Evolutionary conservation across 2,329 filamentous ascomycete species (phyloP).

Genomic region (Aspergillus novofumigatus): DNA sequence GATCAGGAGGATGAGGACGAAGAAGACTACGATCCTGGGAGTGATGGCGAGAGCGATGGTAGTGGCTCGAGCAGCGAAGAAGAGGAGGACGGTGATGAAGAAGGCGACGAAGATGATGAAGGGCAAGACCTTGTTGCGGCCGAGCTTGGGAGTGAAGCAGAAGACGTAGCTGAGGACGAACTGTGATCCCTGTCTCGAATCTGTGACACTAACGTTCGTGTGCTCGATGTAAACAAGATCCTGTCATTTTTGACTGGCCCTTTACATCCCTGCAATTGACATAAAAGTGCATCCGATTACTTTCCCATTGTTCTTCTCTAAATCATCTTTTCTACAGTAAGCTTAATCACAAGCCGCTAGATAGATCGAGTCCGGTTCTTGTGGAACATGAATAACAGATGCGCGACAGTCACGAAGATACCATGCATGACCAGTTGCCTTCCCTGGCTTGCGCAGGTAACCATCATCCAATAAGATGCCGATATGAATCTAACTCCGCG

Average conservation of each 20-base stretch:
- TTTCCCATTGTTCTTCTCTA: neutral
- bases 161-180: constrained; percentile 34
- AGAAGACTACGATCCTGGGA: constrained; percentile 50
- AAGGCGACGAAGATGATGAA: constrained; percentile 25
- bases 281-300: neutral
- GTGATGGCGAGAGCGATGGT: constrained; percentile 45
- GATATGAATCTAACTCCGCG: neutral
- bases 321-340: neutral
- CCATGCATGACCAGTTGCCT: neutral
- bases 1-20: constrained; percentile 47
- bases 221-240: neutral
- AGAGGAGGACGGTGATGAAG: constrained; percentile 31
- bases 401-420: neutral
- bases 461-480: neutral
- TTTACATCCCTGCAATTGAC: neutral
- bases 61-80: constrained; percentile 43
- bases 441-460: neutral
- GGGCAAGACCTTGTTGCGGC: constrained; percentile 36
- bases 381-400: neutral
- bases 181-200: constrained; percentile 6
- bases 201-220: neutral
- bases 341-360: neutral
- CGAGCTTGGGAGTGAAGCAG: constrained; percentile 44
- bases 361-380: neutral
- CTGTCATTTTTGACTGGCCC: neutral